phyloP scores from a whole-genome alignment of 495 filamentous ascomycete genomes.

The Aspergillus mulundensis region DNA sequence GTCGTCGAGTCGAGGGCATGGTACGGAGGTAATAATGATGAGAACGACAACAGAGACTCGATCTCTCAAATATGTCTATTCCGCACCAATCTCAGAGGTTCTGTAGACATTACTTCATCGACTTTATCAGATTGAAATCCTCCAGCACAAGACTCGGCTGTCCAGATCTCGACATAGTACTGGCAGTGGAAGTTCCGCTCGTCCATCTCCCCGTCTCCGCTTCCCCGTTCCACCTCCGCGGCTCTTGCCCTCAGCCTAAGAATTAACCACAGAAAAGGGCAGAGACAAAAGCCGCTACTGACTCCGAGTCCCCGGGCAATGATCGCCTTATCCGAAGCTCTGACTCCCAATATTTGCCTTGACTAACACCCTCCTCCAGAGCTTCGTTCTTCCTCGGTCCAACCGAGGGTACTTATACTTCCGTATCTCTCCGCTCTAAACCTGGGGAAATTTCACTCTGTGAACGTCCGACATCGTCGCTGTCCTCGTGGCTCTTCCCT shows the following conservation, averaged over 20 bases:
- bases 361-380: conserved; percentile 1
- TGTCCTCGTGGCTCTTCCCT: conserved; percentile 9
- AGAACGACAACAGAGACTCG: background rate
- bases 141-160: conserved; percentile 1
- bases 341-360: conserved; percentile 13
- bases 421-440: conserved; percentile 24
- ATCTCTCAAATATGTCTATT: background rate
- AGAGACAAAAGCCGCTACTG: conserved; percentile 29
- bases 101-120: background rate
- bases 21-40: background rate
- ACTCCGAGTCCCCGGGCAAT: conserved; percentile 18
- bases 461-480: conserved; percentile 24
- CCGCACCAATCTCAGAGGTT: background rate
- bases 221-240: conserved; percentile 38
- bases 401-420: conserved; percentile 28
- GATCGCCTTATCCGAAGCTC: conserved; percentile 24
- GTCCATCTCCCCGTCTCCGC: conserved; percentile 40
- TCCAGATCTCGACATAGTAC: conserved; percentile 6
- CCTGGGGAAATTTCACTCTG: conserved; percentile 7
- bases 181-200: conserved; percentile 34
- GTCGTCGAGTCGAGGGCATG: background rate
- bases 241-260: background rate
- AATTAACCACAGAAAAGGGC: conserved; percentile 1
- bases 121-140: background rate
- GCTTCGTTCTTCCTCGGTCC: conserved; percentile 1